phyloP scores from a whole-genome alignment of 345 rosid species.

The Hibiscus trionum region DNA sequence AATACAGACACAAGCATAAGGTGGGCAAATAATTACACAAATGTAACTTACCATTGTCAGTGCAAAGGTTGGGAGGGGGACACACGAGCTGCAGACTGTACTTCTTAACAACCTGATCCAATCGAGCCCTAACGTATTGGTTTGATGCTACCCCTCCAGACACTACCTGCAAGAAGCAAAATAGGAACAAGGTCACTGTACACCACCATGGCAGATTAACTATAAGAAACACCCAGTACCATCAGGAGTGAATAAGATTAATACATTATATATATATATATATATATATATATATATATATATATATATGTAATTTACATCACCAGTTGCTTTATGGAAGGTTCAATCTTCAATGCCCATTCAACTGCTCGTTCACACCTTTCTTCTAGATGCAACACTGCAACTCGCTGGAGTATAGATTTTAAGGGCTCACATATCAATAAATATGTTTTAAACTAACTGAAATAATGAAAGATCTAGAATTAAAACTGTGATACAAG shows the following conservation, averaged over 20 bases:
- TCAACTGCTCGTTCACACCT: conserved; percentile 83
- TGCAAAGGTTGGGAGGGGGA: conserved; percentile 88
- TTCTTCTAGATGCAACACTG: conserved; percentile 92
- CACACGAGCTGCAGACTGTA: conserved; percentile 69
- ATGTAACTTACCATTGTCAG: conserved; percentile 66
- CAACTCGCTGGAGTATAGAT: conserved; percentile 63
- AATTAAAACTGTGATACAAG: neutral
- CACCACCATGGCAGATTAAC: too few relatives aligned
- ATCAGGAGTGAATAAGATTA: too few relatives aligned
- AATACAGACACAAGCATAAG: neutral
- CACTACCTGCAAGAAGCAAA: too few relatives aligned
- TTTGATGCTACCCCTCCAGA: too few relatives aligned
- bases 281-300: neutral
- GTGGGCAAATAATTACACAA: neutral
- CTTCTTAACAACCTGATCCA: conserved; percentile 46
- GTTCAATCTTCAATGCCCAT: conserved; percentile 40
- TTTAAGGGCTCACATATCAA: neutral
- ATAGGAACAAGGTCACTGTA: too few relatives aligned
- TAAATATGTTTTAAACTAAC: neutral
- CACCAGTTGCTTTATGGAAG: too few relatives aligned
- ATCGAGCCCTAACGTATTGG: too few relatives aligned
- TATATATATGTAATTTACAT: too few relatives aligned
- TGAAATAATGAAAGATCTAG: neutral
- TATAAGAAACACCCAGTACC: too few relatives aligned
- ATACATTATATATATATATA: neutral